These are phyloP conservation scores for Hirsutella thompsonii DNA, from an alignment of 2,329 filamentous ascomycete species.

Conservation along the genomic window DNA sequence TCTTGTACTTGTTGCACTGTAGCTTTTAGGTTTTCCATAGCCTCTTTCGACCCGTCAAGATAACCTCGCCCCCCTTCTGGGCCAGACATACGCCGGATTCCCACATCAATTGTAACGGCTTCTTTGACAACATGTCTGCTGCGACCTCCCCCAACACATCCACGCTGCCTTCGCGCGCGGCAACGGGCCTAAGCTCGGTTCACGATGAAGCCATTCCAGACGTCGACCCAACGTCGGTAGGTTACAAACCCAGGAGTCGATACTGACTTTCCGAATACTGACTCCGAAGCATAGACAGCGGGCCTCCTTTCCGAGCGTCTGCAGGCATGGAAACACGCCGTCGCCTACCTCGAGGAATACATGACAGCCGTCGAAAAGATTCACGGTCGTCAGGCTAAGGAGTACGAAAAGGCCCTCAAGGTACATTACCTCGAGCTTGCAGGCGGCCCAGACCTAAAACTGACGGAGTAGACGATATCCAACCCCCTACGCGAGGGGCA, in stretches of 20 bases:
- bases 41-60: too few relatives aligned
- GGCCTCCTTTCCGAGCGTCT: constrained; percentile 75
- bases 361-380: constrained; percentile 74
- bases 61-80: too few relatives aligned
- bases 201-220: constrained; percentile 47
- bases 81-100: too few relatives aligned
- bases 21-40: too few relatives aligned
- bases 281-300: constrained; percentile 42
- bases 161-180: constrained; percentile 31
- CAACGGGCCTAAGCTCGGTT: constrained; percentile 27
- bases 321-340: constrained; percentile 91
- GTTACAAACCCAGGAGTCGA: constrained; percentile 11
- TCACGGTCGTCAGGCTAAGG: constrained; percentile 74
- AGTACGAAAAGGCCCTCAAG: constrained; percentile 92
- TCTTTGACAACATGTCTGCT: constrained; percentile 11
- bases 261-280: neutral
- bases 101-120: too few relatives aligned
- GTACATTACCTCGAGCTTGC: constrained; percentile 14
- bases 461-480: constrained; percentile 54
- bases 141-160: constrained; percentile 16
- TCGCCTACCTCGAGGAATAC: constrained; percentile 85
- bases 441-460: neutral
- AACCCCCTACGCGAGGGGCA: constrained; percentile 78
- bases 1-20: too few relatives aligned
- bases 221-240: constrained; percentile 43